Conservation (phyloP, 2,329 filamentous ascomycete genomes). For the Phialemonium atrogriseum region DNA sequence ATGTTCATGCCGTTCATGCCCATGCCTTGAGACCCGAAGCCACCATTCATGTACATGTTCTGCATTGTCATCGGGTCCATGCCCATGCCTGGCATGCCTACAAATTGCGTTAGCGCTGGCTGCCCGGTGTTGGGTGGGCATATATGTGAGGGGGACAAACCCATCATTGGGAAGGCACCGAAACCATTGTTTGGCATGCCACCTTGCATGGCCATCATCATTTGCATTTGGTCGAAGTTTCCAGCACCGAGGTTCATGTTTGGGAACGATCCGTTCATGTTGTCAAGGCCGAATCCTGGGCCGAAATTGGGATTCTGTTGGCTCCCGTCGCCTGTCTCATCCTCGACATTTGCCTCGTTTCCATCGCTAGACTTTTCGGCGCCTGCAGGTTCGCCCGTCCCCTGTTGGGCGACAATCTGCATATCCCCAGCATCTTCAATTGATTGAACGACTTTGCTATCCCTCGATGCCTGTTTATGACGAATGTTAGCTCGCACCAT, state of each 20-base stretch:
- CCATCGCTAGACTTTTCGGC: conserved; percentile 18
- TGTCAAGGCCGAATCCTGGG: conserved; percentile 23
- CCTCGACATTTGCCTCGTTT: conserved; percentile 17
- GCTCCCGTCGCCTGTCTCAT: conserved; percentile 22
- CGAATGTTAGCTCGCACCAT: too few species aligned
- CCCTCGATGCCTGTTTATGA: too few species aligned
- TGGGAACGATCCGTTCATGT: conserved; percentile 41
- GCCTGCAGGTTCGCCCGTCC: conserved; percentile 12
- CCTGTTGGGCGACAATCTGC: conserved; percentile 4
- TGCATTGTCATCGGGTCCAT: conserved; percentile 77
- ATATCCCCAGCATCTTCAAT: conserved; percentile 3
- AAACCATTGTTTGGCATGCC: conserved; percentile 50
- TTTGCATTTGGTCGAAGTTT: conserved; percentile 71
- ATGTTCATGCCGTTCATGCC: conserved; percentile 68
- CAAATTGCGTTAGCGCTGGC: conserved; percentile 18
- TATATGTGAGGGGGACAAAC: conserved; percentile 61
- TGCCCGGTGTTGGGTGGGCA: conserved; percentile 3
- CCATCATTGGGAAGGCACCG: conserved; percentile 70
- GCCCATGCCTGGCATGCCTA: conserved; percentile 73
- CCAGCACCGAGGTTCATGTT: conserved; percentile 55
- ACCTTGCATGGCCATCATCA: conserved; percentile 71
- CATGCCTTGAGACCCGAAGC: conserved; percentile 65
- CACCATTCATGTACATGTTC: conserved; percentile 72
- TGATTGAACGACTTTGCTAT: too few species aligned
- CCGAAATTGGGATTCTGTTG: conserved; percentile 16